These are phyloP conservation scores for Mycosphaerella sp. DNA, from an alignment of 2,329 filamentous ascomycete species.

Conservation along the genomic window DNA sequence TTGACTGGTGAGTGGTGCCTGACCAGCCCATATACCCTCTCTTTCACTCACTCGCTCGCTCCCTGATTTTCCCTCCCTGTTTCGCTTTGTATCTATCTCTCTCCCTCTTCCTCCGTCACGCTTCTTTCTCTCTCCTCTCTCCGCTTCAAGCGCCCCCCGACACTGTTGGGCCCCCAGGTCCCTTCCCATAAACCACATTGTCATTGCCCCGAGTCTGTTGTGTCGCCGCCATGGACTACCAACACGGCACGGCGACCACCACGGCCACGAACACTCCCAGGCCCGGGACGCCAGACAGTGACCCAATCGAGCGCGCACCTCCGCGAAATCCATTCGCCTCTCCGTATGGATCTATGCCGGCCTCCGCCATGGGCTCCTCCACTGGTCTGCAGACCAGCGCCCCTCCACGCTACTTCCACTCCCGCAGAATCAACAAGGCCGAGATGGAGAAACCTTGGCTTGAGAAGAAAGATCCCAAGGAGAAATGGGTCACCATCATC, in stretches of 20 bases:
- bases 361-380: conserved; percentile 40
- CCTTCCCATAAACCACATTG: no score
- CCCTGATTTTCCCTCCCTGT: no score
- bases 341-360: conserved; percentile 41
- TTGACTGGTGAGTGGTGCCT: neutral
- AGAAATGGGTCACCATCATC: conserved; percentile 82
- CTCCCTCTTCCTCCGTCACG: no score
- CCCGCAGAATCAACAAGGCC: conserved; percentile 64
- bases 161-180: no score
- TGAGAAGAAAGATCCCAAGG: conserved; percentile 64
- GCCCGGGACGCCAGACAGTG: conserved; percentile 36
- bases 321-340: conserved; percentile 35
- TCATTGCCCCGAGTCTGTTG: neutral
- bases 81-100: no score
- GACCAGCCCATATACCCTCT: neutral
- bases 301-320: conserved; percentile 29
- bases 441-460: conserved; percentile 73
- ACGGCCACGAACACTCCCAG: conserved; percentile 35
- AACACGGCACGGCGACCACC: conserved; percentile 28
- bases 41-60: neutral
- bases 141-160: neutral
- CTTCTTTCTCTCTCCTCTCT: no score
- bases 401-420: conserved; percentile 59
- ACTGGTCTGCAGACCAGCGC: conserved; percentile 34
- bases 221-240: conserved; percentile 24